A percentile compares a stretch with the other conserved stretches of the same genome.
Evolutionary conservation across 305 asterid genomes (phyloP).

Genomic region (Fraxinus latifolia): DNA sequence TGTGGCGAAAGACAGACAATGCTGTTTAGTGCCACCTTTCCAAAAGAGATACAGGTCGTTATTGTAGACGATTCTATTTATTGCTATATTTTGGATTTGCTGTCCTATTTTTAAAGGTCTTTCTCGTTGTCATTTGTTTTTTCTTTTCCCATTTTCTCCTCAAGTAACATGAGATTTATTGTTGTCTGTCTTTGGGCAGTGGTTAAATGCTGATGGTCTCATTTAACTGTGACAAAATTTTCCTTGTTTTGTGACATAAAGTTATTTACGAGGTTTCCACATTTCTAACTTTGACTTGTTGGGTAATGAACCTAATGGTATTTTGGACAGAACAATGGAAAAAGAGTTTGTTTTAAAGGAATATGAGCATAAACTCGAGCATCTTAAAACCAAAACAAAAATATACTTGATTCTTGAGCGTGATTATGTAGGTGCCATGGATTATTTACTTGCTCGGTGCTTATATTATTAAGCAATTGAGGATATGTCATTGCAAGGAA

Average conservation of each 20-base stretch:
- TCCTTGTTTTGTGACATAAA: background rate
- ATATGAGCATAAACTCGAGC: background rate
- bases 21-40: conserved; percentile 91
- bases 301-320: background rate
- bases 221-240: background rate
- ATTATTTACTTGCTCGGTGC: background rate
- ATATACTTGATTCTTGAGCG: background rate
- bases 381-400: background rate
- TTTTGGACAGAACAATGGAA: background rate
- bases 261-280: background rate
- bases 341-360: background rate
- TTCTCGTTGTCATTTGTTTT: background rate
- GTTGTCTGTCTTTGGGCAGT: conserved; percentile 12
- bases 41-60: conserved; percentile 75
- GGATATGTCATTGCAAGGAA: background rate
- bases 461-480: background rate
- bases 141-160: background rate
- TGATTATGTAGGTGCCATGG: background rate
- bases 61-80: conserved; percentile 9
- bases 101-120: background rate
- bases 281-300: conserved; percentile 1
- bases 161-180: background rate
- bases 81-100: conserved; percentile 2
- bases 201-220: background rate
- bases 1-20: conserved; percentile 80